Percentiles rank a stretch among this genome's conserved stretches.
Evolutionary conservation across 352 stramenopile species (phyloP).

Genomic region (Phytophthora citrophthora): DNA sequence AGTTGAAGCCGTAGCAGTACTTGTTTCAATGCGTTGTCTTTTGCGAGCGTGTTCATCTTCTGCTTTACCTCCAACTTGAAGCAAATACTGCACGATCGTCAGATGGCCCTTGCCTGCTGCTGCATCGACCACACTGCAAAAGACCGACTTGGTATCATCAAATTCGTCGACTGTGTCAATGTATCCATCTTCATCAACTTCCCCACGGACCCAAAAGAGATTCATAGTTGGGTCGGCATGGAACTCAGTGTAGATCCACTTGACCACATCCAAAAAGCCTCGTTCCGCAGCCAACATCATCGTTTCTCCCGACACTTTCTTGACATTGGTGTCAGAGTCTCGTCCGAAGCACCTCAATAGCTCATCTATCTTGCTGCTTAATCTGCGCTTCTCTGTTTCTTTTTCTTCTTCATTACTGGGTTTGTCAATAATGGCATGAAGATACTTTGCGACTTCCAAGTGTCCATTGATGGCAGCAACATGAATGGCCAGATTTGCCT

Average conservation of each 20-base stretch:
- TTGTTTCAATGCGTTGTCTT: neutral
- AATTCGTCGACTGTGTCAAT: neutral
- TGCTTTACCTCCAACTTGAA: slow-evolving; percentile 4
- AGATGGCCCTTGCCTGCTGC: slow-evolving; percentile 21
- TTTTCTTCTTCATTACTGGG: neutral
- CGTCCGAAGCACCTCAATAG: neutral
- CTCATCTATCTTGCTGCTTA: neutral
- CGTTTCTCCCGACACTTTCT: slow-evolving; percentile 10
- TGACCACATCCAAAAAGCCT: slow-evolving; percentile 20
- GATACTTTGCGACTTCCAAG: slow-evolving; percentile 24
- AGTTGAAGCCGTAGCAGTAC: neutral
- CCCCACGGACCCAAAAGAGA: slow-evolving; percentile 8
- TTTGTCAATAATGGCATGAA: slow-evolving; percentile 5
- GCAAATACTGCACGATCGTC: slow-evolving; percentile 17
- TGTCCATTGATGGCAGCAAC: slow-evolving; percentile 19
- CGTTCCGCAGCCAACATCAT: slow-evolving; percentile 19
- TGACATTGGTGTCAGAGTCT: neutral
- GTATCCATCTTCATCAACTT: slow-evolving; percentile 1
- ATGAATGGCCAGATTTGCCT: slow-evolving; percentile 26
- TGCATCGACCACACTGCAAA: slow-evolving; percentile 12
- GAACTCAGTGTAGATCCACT: slow-evolving; percentile 25
- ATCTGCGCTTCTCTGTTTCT: slow-evolving; percentile 1
- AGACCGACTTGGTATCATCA: neutral
- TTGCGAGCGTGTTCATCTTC: slow-evolving; percentile 1
- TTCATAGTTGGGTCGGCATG: slow-evolving; percentile 1